Evolutionary conservation across 2,329 filamentous ascomycete genomes (phyloP), one percentile per base, ranked within the genome.

Genomic region (Nakataea oryzae): DNA sequence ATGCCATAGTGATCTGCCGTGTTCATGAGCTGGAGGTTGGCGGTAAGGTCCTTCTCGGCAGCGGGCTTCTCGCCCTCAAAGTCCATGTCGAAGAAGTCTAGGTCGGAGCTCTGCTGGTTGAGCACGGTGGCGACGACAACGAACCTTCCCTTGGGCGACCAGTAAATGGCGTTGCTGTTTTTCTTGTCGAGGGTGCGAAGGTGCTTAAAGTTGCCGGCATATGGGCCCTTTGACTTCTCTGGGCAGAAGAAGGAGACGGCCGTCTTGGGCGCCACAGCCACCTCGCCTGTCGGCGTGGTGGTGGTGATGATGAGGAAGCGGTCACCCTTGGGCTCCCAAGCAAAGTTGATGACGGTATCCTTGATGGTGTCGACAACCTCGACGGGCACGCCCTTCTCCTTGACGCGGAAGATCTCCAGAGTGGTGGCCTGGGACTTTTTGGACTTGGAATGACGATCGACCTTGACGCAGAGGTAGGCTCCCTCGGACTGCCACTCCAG

Each of bases 121-220:
- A 90, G 86, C 61, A 99, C 91, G 13, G 95, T 96, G 61, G 92
- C 95, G 62, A 99, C 86, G 58, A 97, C 88, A 50, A 97, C 93
- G 71, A 99, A 99, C 59, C 95, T 88, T 61, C 95, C 95, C 75
- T 88, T 91, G 28, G 95, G 95, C 26, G 92, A 96, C 95, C 95
- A 99, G 86, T 97, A 97, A 72, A 99, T 99, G 67, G 91, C 93
- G 73, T 99, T 99, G 84, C 90, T 96, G 79, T 96, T 97, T 86
- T 97, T 97, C 86, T 97, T 97, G 70, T 99, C 95, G 62, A 96
- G 82, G 11, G 93, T 97, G 66, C 92, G 87, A 68, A 97, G 87
- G 73, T 96, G 91, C 81, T 93, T 96, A 84, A 97, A 99, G 82
- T 96, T 97, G 66, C 95, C 95, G 41, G 90, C 81, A 28, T 84